Evolutionary conservation across 2,329 filamentous ascomycete species (phyloP), one percentile per base, ranked within the genome.

Genomic region (Nemania serpens): DNA sequence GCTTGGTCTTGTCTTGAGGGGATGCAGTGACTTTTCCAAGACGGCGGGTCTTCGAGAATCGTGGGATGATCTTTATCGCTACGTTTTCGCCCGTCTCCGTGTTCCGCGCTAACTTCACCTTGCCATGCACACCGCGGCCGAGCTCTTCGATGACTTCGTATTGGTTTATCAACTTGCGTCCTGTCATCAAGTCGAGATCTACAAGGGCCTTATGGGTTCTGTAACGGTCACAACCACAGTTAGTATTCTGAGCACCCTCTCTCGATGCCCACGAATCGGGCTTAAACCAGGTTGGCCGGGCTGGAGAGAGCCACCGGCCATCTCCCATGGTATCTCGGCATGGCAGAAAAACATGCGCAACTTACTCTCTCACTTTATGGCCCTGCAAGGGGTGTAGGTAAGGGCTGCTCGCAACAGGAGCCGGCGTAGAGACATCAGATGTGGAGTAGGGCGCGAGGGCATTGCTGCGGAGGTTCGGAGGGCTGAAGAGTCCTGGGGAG

Each of bases 131-230:
- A 52, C 95, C 95, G 61, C 95, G 90, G 57, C 95, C 95, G 55
- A 99, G 91, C 77, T 99, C 95, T 75, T 96, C 91, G 66, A 98
- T 90, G 69, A 99, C 91, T 76, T 97, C 92, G 78, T 99, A 99
- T 73, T 97, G 91, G 72, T 99, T 99, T 81, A 99, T 96, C 55
- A 93, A 84, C 78, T 99, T 99, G 65, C 95, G 91, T 61, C 95
- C 95, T 5, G 94, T 96, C 64, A 92, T 84, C 55, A 86, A 86
- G 75, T 98, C 93, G 64, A 93, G 88, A 71, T 98, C 94, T 68
- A 97, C 91, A 70, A 93, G 88, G 55, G 91, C 93, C 65, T 93
- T 92, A 77, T 97, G 91, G 10, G 94, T 97, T 78, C 88, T 91
- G 65, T 53, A 61, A 61, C 53, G 11, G 42, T 43, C 5, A 29